Conservation (phyloP, 306 rosid genomes). For the Boehmeria nivea region DNA sequence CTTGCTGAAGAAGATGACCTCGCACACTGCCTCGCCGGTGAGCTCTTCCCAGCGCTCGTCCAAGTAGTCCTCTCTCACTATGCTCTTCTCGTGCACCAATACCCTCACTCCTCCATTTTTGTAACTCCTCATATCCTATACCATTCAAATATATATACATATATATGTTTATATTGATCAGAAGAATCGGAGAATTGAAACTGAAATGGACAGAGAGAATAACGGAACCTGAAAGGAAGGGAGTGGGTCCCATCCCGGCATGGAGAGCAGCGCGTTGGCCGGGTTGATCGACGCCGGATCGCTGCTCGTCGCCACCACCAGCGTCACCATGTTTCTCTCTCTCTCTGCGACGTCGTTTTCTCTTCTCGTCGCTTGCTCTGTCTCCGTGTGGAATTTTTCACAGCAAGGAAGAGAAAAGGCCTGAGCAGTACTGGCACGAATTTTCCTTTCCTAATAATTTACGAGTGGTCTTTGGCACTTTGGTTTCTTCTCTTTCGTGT, state of each 20-base stretch:
- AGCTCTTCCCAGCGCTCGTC: conserved; percentile 70
- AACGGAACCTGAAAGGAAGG: conserved; percentile 52
- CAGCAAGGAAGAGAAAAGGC: too few species aligned
- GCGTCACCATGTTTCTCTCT: conserved; percentile 52
- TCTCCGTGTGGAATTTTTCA: too few species aligned
- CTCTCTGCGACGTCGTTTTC: background rate
- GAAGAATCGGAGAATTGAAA: background rate
- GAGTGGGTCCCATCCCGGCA: conserved; percentile 69
- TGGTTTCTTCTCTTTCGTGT: too few species aligned
- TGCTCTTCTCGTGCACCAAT: conserved; percentile 49
- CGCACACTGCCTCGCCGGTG: conserved; percentile 66
- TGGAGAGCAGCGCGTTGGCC: conserved; percentile 58
- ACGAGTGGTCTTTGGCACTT: too few species aligned
- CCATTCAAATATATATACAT: too few species aligned
- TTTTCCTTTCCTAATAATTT: too few species aligned
- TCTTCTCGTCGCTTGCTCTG: too few species aligned
- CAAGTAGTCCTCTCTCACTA: conserved; percentile 61
- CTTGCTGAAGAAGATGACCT: conserved; percentile 73
- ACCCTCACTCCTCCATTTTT: conserved; percentile 53
- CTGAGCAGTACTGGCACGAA: too few species aligned
- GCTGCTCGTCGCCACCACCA: conserved; percentile 68
- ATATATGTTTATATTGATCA: too few species aligned
- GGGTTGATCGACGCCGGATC: conserved; percentile 97
- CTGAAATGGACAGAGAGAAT: background rate
- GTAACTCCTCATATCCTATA: conserved; percentile 55